Conservation (phyloP, 441 rosid genomes). For the Jatropha multifida region DNA sequence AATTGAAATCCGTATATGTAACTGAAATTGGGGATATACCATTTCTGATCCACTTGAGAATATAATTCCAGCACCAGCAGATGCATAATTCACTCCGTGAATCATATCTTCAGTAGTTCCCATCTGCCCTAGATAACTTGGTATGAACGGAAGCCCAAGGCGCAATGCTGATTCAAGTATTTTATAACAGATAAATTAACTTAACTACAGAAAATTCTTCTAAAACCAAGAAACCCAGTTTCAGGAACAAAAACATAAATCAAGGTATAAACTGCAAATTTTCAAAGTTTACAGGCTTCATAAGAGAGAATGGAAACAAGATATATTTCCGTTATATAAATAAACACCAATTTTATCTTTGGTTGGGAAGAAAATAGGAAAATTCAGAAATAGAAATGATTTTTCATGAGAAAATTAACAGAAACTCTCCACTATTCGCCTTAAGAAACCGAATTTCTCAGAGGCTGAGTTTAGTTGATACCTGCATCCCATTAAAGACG, state of each 20-base stretch:
- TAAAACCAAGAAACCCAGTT: background rate
- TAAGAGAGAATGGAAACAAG: background rate
- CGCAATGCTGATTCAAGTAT: constrained; percentile 52
- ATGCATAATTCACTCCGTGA: constrained; percentile 88
- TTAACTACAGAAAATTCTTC: background rate
- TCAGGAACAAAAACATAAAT: background rate
- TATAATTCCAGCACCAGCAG: constrained; percentile 95
- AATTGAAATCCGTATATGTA: background rate
- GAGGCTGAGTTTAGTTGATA: background rate
- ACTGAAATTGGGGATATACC: constrained; percentile 34
- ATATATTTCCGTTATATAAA: background rate
- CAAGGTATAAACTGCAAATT: background rate
- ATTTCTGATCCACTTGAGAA: constrained; percentile 86
- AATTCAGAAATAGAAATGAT: background rate
- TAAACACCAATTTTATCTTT: background rate
- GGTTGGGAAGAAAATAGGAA: background rate
- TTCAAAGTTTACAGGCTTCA: background rate
- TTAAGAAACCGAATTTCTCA: background rate
- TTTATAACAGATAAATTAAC: background rate
- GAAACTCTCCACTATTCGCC: too few relatives aligned
- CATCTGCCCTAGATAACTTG: constrained; percentile 77
- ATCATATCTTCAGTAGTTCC: constrained; percentile 63
- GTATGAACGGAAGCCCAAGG: constrained; percentile 81
- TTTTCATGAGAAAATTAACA: background rate
- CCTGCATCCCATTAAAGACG: background rate